These are phyloP conservation scores for Corynascus novoguineensis DNA, from an alignment of 495 filamentous ascomycete genomes.

Conservation along the genomic window DNA sequence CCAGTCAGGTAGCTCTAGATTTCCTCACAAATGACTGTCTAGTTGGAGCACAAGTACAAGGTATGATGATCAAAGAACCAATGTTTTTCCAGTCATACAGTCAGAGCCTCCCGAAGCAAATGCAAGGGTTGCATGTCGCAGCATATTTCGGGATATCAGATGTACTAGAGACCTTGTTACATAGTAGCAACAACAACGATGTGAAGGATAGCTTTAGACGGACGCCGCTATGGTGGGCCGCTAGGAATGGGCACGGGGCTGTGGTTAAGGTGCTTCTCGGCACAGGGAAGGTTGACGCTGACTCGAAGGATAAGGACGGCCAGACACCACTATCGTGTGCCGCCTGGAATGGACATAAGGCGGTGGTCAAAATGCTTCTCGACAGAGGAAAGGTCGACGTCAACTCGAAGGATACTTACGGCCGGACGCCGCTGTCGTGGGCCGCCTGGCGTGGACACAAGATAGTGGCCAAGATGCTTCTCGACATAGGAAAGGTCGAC, in stretches of 20 bases:
- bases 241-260: neutral
- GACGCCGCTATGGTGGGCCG: too few relatives aligned
- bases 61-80: neutral
- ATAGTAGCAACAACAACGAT: neutral
- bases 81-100: neutral
- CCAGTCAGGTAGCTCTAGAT: neutral
- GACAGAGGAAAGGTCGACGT: too few relatives aligned
- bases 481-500: neutral
- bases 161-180: neutral
- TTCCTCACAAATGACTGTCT: neutral
- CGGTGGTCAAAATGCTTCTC: too few relatives aligned
- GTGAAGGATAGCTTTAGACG: neutral
- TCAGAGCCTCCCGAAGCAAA: neutral
- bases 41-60: conserved; percentile 12
- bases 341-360: neutral
- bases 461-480: neutral
- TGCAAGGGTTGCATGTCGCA: neutral
- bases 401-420: too few relatives aligned
- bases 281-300: neutral
- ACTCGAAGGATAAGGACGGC: neutral
- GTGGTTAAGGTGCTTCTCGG: neutral
- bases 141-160: neutral
- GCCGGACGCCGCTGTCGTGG: too few relatives aligned
- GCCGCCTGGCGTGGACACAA: too few relatives aligned
- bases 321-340: too few relatives aligned